Percentiles rank a stretch among this genome's conserved stretches.
Evolutionary conservation across 2,329 filamentous ascomycete genomes (phyloP).

Genomic region (Cladosporium sp.): DNA sequence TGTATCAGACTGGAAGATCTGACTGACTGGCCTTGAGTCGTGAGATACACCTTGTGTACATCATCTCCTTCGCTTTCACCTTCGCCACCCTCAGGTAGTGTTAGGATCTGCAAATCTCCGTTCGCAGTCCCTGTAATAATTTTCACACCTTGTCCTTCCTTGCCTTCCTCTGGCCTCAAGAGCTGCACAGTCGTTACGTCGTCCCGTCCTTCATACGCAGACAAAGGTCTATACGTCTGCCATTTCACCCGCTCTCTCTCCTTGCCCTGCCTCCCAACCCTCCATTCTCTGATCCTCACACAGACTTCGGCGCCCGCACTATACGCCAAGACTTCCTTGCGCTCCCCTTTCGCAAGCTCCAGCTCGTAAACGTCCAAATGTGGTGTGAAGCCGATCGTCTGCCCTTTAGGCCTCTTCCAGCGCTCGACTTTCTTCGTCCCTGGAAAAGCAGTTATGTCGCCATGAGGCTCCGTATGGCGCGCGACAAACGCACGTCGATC

Average conservation of each 20-base stretch:
- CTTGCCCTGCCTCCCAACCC: slow-evolving; percentile 14
- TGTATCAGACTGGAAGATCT: slow-evolving; percentile 37
- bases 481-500: slow-evolving; percentile 53
- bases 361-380: slow-evolving; percentile 29
- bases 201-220: slow-evolving; percentile 49
- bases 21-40: slow-evolving; percentile 42
- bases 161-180: slow-evolving; percentile 34
- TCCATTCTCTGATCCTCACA: slow-evolving; percentile 40
- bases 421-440: slow-evolving; percentile 24
- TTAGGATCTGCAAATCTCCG: slow-evolving; percentile 44
- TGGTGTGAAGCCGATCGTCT: slow-evolving; percentile 57
- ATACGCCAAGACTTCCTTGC: slow-evolving; percentile 55
- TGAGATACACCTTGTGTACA: slow-evolving; percentile 35
- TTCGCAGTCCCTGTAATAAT: slow-evolving; percentile 52
- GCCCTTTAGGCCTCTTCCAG: slow-evolving; percentile 41
- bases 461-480: slow-evolving; percentile 45
- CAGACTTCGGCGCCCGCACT: slow-evolving; percentile 56
- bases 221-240: slow-evolving; percentile 49
- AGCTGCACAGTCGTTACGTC: slow-evolving; percentile 57
- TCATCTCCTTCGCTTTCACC: slow-evolving; percentile 16
- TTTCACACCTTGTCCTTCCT: slow-evolving; percentile 39
- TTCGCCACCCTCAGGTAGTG: slow-evolving; percentile 18
- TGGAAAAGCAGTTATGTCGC: slow-evolving; percentile 31
- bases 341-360: slow-evolving; percentile 35
- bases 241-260: slow-evolving; percentile 32